A percentile compares a stretch with the other conserved stretches of the same genome.
These are phyloP conservation scores for Hypholoma sublateritium DNA, from an alignment of 768 basidiomycete species.

Conservation along the genomic window DNA sequence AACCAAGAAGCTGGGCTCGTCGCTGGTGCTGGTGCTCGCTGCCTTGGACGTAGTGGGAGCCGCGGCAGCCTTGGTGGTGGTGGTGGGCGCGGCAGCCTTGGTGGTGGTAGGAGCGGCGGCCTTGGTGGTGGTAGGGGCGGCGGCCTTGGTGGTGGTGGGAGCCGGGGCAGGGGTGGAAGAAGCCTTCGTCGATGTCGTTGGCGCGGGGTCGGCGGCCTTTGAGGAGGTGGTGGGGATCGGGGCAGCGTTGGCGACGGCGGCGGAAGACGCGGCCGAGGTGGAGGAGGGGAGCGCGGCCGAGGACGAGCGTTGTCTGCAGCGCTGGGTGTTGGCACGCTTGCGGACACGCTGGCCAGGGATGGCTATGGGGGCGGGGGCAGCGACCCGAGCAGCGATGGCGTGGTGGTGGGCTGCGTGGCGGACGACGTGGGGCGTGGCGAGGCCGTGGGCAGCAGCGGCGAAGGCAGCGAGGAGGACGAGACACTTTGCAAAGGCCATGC, in stretches of 20 bases:
- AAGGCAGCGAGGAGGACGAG: slow-evolving; percentile 45
- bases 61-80: slow-evolving; percentile 10
- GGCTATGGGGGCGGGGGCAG: slow-evolving; percentile 28
- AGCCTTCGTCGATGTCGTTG: slow-evolving; percentile 9
- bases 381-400: slow-evolving; percentile 44
- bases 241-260: slow-evolving; percentile 2
- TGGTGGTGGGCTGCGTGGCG: slow-evolving; percentile 39
- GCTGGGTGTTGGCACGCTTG: slow-evolving; percentile 29
- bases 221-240: slow-evolving; percentile 12
- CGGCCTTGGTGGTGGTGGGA: slow-evolving; percentile 1
- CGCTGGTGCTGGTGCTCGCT: slow-evolving; percentile 11
- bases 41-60: slow-evolving; percentile 19
- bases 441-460: slow-evolving; percentile 34
- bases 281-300: slow-evolving; percentile 20
- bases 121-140: slow-evolving; percentile 19
- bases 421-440: slow-evolving; percentile 40
- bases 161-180: neutral
- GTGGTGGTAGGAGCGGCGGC: slow-evolving; percentile 5
- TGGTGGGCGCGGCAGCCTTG: slow-evolving; percentile 15
- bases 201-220: neutral
- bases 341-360: slow-evolving; percentile 20
- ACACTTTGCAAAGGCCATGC: slow-evolving; percentile 42
- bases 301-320: slow-evolving; percentile 36
- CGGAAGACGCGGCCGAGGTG: slow-evolving; percentile 5
- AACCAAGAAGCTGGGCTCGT: slow-evolving; percentile 39